These are phyloP conservation scores for Neltuma alba DNA, from an alignment of 306 rosid genomes.

Conservation along the genomic window DNA sequence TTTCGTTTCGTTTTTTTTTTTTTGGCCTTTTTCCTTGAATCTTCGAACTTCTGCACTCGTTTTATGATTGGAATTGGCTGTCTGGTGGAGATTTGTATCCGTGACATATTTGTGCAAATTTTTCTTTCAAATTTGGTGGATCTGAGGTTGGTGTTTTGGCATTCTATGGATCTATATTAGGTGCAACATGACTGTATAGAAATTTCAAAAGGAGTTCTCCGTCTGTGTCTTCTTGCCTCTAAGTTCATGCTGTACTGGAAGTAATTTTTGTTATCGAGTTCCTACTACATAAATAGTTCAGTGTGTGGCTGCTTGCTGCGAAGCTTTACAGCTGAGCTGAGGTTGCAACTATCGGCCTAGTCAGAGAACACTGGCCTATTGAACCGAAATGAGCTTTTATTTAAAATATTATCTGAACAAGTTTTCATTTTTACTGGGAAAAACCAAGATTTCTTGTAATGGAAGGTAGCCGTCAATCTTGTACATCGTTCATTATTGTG, in stretches of 20 bases:
- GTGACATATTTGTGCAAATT: background rate
- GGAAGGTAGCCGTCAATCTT: constrained; percentile 13
- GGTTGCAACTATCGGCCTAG: background rate
- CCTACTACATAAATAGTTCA: background rate
- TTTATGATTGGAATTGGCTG: constrained; percentile 32
- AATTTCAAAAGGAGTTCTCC: background rate
- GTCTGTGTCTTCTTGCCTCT: constrained; percentile 18
- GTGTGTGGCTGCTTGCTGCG: background rate
- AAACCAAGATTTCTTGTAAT: background rate
- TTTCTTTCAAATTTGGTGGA: constrained; percentile 12
- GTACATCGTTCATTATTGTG: constrained; percentile 11
- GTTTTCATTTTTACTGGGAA: background rate
- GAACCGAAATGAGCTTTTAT: constrained; percentile 4
- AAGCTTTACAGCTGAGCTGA: constrained; percentile 2
- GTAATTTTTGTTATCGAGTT: background rate
- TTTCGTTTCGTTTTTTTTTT: background rate
- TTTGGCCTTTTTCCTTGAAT: background rate
- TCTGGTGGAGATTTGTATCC: constrained; percentile 25
- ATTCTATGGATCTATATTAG: constrained; percentile 24
- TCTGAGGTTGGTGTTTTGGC: constrained; percentile 29
- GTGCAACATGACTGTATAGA: constrained; percentile 11
- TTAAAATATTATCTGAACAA: constrained; percentile 3
- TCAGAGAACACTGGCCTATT: constrained; percentile 19
- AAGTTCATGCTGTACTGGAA: background rate
- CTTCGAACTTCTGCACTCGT: constrained; percentile 19